Conservation (phyloP, 1,284 basidiomycete genomes). For the Hypsizygus ulmarius region DNA sequence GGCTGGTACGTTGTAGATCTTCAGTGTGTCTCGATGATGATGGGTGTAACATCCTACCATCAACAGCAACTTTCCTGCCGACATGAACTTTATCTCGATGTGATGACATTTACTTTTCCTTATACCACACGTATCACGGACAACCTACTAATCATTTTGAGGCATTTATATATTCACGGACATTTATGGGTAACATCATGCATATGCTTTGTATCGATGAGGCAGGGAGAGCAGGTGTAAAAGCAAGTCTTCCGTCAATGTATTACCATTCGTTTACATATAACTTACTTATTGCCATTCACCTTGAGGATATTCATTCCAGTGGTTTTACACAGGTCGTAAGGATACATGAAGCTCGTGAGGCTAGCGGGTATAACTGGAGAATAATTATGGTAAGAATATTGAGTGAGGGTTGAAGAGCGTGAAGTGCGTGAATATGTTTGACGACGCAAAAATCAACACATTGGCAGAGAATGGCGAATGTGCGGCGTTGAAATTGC, state of each 20-base stretch:
- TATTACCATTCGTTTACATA: slow-evolving; percentile 5
- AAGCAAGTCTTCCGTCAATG: neutral
- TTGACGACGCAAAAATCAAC: neutral
- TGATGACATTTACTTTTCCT: neutral
- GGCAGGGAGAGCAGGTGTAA: neutral
- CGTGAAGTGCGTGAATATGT: neutral
- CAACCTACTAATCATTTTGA: neutral
- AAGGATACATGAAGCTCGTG: slow-evolving; percentile 12
- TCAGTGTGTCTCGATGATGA: slow-evolving; percentile 37
- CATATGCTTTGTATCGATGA: neutral
- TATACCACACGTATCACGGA: neutral
- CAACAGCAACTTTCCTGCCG: slow-evolving; percentile 19
- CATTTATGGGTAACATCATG: slow-evolving; percentile 4
- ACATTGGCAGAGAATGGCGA: no score
- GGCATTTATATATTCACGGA: slow-evolving; percentile 4
- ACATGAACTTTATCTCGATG: slow-evolving; percentile 11
- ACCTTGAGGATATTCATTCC: neutral
- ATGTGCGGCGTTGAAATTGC: slow-evolving; percentile 5
- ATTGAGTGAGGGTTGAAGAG: slow-evolving; percentile 8
- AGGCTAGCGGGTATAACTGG: slow-evolving; percentile 2
- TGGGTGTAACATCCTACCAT: slow-evolving; percentile 12
- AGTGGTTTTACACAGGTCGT: neutral
- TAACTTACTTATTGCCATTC: slow-evolving; percentile 7
- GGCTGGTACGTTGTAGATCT: slow-evolving; percentile 42
- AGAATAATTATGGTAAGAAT: slow-evolving; percentile 13